These are phyloP conservation scores for Sordariomycetes sp. DNA, from an alignment of 2,329 filamentous ascomycete genomes.

Conservation along the genomic window DNA sequence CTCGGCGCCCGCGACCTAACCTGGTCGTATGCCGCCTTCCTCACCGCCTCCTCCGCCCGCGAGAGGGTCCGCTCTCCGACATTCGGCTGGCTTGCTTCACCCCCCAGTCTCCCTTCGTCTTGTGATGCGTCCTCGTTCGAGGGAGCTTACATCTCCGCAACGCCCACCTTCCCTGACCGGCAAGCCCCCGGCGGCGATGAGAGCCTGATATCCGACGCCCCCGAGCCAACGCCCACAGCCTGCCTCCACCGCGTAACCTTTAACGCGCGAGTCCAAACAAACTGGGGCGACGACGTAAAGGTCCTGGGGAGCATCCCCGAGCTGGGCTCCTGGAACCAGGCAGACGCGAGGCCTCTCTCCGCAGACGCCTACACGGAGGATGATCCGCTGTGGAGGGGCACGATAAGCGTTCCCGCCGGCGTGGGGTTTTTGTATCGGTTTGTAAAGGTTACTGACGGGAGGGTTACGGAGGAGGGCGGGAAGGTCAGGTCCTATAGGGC, in stretches of 20 bases:
- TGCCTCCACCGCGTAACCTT: slow-evolving; percentile 37
- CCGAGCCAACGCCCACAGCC: slow-evolving; percentile 1
- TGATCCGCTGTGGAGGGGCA: slow-evolving; percentile 40
- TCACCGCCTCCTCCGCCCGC: slow-evolving; percentile 47
- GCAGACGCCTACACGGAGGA: slow-evolving; percentile 37
- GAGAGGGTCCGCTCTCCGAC: slow-evolving; percentile 36
- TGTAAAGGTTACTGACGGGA: slow-evolving; percentile 38
- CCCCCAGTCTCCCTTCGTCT: slow-evolving; percentile 30
- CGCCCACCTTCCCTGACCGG: slow-evolving; percentile 26
- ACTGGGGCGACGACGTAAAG: slow-evolving; percentile 50
- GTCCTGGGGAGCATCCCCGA: slow-evolving; percentile 32
- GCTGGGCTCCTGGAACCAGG: slow-evolving; percentile 19
- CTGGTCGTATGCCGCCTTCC: slow-evolving; percentile 61
- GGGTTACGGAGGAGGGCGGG: slow-evolving; percentile 44
- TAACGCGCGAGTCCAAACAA: slow-evolving; percentile 41
- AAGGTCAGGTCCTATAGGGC: slow-evolving; percentile 22
- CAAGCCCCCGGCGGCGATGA: slow-evolving; percentile 2
- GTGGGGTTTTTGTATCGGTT: slow-evolving; percentile 47
- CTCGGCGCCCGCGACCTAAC: slow-evolving; percentile 55
- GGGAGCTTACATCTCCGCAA: slow-evolving; percentile 32
- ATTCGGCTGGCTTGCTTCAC: slow-evolving; percentile 35
- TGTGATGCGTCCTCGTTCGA: slow-evolving; percentile 32
- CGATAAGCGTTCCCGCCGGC: slow-evolving; percentile 36
- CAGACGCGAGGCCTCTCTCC: slow-evolving; percentile 31
- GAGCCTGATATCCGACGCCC: not conserved